Percentiles rank a stretch among this genome's conserved stretches.
phyloP scores from a whole-genome alignment of 2,329 filamentous ascomycete species.

The Botrytis porri region DNA sequence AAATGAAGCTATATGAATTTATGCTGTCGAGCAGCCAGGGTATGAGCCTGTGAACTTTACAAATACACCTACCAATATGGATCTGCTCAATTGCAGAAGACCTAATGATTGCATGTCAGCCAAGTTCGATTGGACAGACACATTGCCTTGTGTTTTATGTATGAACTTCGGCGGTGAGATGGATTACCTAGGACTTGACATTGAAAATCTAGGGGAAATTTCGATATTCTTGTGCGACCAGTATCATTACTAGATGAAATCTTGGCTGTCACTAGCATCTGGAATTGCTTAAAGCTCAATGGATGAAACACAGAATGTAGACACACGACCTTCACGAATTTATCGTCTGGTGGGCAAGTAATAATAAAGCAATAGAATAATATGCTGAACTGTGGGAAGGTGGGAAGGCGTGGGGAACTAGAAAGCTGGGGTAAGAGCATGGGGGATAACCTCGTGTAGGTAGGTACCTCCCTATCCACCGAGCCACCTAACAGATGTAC shows the following conservation, averaged over 20 bases:
- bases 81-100: conserved; percentile 17
- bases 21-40: not conserved
- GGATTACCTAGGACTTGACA: conserved; percentile 16
- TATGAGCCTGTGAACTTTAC: not conserved
- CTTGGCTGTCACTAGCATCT: conserved; percentile 6
- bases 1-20: not conserved
- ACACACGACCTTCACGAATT: not conserved
- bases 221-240: conserved; percentile 4
- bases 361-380: not conserved
- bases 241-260: conserved; percentile 10
- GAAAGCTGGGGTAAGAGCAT: conserved; percentile 8
- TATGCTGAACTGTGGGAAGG: not conserved
- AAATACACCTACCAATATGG: conserved; percentile 9
- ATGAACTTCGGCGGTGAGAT: not conserved
- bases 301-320: not conserved
- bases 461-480: not conserved
- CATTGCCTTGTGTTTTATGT: not conserved
- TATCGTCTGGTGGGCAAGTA: not conserved
- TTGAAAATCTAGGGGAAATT: not conserved
- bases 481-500: not conserved
- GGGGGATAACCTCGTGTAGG: not conserved
- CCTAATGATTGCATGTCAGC: conserved; percentile 2
- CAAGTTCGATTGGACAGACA: not conserved
- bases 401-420: conserved; percentile 3
- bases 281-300: not conserved